phyloP scores from a whole-genome alignment of 441 rosid species.

The Populus tomentosa region DNA sequence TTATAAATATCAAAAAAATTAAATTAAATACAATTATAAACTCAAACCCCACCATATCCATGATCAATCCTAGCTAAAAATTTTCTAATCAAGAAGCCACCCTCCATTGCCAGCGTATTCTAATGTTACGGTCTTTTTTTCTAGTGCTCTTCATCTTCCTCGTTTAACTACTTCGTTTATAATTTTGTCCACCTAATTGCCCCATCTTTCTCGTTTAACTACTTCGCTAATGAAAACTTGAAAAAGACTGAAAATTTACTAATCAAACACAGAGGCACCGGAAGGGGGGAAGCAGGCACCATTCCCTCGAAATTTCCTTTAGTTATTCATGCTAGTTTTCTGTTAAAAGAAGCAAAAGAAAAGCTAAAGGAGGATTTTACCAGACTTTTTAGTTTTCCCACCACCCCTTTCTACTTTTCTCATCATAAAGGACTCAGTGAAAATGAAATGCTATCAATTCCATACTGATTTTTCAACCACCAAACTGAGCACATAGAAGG shows the following conservation, averaged over 20 bases:
- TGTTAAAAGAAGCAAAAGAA: neutral
- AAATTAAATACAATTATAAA: no score
- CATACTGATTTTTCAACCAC: neutral
- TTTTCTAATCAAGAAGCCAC: neutral
- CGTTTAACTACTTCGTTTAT: neutral
- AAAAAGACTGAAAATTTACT: neutral
- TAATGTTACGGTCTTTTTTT: no score
- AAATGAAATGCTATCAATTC: neutral
- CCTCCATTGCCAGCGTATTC: neutral
- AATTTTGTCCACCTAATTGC: neutral
- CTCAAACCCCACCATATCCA: no score
- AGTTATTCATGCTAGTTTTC: neutral
- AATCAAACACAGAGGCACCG: neutral
- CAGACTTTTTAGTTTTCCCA: neutral
- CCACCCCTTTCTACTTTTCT: neutral
- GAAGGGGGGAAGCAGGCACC: neutral
- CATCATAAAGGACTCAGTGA: neutral
- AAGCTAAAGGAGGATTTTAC: neutral
- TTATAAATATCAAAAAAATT: no score
- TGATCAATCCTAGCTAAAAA: no score
- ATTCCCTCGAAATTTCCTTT: neutral
- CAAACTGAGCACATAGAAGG: neutral
- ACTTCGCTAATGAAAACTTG: neutral
- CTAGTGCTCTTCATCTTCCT: neutral
- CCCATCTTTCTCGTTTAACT: neutral